These are phyloP conservation scores for Trichoderma guizhouense DNA, from an alignment of 2,329 filamentous ascomycete genomes.

Conservation along the genomic window DNA sequence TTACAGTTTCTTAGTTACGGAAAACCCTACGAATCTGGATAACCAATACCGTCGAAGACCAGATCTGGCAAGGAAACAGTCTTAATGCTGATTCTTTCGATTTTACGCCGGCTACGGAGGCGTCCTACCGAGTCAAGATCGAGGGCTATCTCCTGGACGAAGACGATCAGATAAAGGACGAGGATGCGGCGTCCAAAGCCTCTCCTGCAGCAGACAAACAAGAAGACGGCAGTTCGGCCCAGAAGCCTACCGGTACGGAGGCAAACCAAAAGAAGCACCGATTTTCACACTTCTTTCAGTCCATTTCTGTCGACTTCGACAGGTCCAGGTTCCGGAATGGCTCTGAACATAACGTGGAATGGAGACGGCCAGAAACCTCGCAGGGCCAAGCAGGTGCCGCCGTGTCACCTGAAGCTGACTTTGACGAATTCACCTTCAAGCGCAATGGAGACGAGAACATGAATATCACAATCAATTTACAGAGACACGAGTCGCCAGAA, in stretches of 20 bases:
- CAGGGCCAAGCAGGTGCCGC: constrained; percentile 41
- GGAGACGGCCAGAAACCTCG: constrained; percentile 73
- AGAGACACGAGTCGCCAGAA: constrained; percentile 80
- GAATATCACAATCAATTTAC: constrained; percentile 85
- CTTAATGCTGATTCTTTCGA: constrained; percentile 75
- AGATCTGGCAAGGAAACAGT: constrained; percentile 79
- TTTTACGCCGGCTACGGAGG: constrained; percentile 72
- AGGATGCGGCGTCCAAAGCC: constrained; percentile 36
- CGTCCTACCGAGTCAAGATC: constrained; percentile 86
- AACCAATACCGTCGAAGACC: constrained; percentile 89
- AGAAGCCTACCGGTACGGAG: constrained; percentile 36
- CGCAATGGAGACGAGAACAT: constrained; percentile 87
- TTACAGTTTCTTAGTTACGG: constrained; percentile 53
- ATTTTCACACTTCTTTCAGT: constrained; percentile 78
- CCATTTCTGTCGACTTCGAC: constrained; percentile 73
- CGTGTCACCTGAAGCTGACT: constrained; percentile 64
- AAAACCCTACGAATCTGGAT: constrained; percentile 91
- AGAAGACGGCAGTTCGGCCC: constrained; percentile 26
- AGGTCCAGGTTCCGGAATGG: constrained; percentile 55
- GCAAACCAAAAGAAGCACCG: constrained; percentile 46
- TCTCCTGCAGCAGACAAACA: constrained; percentile 27
- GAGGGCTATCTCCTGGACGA: constrained; percentile 81
- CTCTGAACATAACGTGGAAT: constrained; percentile 65
- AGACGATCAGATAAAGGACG: constrained; percentile 44
- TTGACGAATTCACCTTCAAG: constrained; percentile 89